Percentiles rank a stretch among this genome's conserved stretches.
phyloP scores from a whole-genome alignment of 768 basidiomycete species.

The Leccinum variicolor region DNA sequence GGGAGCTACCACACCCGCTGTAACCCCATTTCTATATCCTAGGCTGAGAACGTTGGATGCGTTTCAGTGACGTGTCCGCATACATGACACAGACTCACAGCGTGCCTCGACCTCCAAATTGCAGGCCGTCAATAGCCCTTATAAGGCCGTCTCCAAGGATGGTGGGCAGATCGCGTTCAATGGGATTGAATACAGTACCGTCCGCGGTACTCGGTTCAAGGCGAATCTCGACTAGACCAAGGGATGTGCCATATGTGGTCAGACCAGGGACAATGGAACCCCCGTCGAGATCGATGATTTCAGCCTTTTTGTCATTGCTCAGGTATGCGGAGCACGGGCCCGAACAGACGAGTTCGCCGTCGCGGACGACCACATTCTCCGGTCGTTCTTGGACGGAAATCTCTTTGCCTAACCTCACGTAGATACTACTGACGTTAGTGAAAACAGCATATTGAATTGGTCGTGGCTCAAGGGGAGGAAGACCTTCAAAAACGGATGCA shows the following conservation, averaged over 20 bases:
- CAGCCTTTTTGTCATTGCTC: constrained; percentile 21
- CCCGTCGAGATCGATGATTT: constrained; percentile 61
- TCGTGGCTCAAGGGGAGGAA: constrained; percentile 61
- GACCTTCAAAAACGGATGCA: constrained; percentile 63
- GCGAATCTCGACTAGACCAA: constrained; percentile 70
- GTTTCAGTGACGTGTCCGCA: neutral
- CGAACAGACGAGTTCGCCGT: constrained; percentile 52
- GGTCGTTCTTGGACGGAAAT: constrained; percentile 26
- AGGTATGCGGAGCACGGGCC: constrained; percentile 32
- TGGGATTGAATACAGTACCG: constrained; percentile 57
- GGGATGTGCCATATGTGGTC: constrained; percentile 64
- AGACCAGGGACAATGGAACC: constrained; percentile 70
- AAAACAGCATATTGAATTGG: constrained; percentile 48
- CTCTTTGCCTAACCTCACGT: constrained; percentile 26
- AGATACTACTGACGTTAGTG: constrained; percentile 57
- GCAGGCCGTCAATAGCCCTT: constrained; percentile 42
- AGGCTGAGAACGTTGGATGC: constrained; percentile 36
- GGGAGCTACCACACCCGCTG: constrained; percentile 53
- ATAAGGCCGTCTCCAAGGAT: constrained; percentile 7
- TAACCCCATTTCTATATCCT: constrained; percentile 68
- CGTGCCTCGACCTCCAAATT: constrained; percentile 13
- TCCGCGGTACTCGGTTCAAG: constrained; percentile 69
- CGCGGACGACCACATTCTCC: constrained; percentile 37
- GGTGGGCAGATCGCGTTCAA: constrained; percentile 40
- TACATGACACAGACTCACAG: constrained; percentile 18